Base-by-base conservation (phyloP, 495 filamentous ascomycete genomes). In the Barbatosphaeria neglecta region DNA sequence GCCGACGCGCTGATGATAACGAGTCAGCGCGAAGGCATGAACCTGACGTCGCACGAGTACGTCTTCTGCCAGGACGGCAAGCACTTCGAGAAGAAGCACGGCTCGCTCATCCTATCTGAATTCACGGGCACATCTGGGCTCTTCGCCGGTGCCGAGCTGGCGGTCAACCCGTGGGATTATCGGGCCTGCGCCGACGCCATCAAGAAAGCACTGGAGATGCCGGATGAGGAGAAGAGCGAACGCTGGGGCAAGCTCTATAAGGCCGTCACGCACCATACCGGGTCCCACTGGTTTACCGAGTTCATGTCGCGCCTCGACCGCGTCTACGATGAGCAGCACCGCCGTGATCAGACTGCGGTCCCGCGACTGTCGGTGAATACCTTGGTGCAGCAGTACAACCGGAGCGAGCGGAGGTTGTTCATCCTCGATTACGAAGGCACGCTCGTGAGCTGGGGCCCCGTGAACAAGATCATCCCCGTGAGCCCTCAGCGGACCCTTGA, bases 121-220 rank as follows among this genome's bases (percentile, higher is more conserved):
- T 96, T 96, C 60, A 93, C 90, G 11, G 90, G 90, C 31, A 92
- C 86, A 55, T 81, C 89, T 8, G 84, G 84, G 1, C 74, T 96
- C 22, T 93, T 95, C 55, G 80, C 78, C 10, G 76, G 79, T 20
- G 75, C 83, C 44, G 77, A 86, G 51, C 74, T 96, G 16, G 72
- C 86, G 7, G 84, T 95, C 46, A 96, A 96, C 56, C 90, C 90
- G 8, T 96, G 90, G 90, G 86, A 95, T 55, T 90, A 94, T 62
- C 75, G 80, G 3, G 78, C 84, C 54, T 90, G 86, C 51, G 84
- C 86, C 33, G 76, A 87, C 6, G 87, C 89, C 16, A 88, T 96
- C 61, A 77, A 82, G 58, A 74, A 69, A 16, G 87, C 90, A 1
- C 70, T 95, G 15, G 83, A 86, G 48, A 88, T 93, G 75, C 65